A percentile compares a stretch with the other conserved stretches of the same genome.
phyloP scores from a whole-genome alignment of 2,329 filamentous ascomycete species.

The Ophiocordyceps australis region DNA sequence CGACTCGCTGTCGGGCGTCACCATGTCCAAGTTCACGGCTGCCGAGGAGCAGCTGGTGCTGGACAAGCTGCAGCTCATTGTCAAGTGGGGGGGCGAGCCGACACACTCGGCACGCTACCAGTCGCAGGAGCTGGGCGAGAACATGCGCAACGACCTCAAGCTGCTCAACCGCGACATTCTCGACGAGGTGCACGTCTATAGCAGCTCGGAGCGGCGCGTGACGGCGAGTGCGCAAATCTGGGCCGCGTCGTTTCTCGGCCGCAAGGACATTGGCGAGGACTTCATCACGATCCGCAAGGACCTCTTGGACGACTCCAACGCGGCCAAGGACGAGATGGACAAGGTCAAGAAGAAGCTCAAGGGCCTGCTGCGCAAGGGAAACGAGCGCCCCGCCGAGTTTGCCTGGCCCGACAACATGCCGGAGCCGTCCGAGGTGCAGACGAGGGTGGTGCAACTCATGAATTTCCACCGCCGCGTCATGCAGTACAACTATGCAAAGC shows the following conservation, averaged over 20 bases:
- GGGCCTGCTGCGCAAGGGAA: conserved; percentile 76
- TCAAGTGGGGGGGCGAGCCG: conserved; percentile 97
- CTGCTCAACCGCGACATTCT: conserved; percentile 84
- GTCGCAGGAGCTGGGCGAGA: conserved; percentile 83
- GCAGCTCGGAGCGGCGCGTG: conserved; percentile 85
- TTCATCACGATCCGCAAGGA: conserved; percentile 88
- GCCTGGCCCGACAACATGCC: conserved; percentile 95
- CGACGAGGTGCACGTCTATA: conserved; percentile 87
- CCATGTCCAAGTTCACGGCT: conserved; percentile 84
- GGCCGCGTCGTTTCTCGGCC: conserved; percentile 72
- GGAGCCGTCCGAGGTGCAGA: conserved; percentile 84
- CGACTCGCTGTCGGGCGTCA: conserved; percentile 77
- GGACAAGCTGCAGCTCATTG: conserved; percentile 91
- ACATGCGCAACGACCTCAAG: conserved; percentile 87
- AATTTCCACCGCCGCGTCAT: conserved; percentile 93
- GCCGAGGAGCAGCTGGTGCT: conserved; percentile 84
- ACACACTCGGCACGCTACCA: conserved; percentile 96
- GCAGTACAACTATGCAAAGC: conserved; percentile 77
- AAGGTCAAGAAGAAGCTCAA: conserved; percentile 99
- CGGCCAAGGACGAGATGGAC: conserved; percentile 97
- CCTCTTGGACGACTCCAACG: conserved; percentile 90
- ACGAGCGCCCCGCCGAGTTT: conserved; percentile 84
- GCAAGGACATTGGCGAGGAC: conserved; percentile 69
- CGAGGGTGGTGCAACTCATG: conserved; percentile 87
- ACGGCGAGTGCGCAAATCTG: conserved; percentile 96